phyloP scores from a whole-genome alignment of 1,139 yeast species.

The Lodderomyces margitis region DNA sequence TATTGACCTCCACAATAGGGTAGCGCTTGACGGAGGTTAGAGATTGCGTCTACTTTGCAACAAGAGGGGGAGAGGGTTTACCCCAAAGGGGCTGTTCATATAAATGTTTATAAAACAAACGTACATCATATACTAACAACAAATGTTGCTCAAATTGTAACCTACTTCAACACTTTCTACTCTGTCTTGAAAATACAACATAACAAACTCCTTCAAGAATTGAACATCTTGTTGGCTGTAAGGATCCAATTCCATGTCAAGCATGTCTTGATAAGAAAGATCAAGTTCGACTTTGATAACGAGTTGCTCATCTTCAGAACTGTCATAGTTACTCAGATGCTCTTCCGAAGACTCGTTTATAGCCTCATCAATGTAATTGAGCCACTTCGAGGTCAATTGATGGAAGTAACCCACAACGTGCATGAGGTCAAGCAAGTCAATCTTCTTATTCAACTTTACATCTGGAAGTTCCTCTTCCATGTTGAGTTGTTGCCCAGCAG shows the following conservation, averaged over 20 bases:
- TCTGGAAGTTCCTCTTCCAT: background rate
- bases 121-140: constrained; percentile 21
- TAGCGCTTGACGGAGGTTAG: background rate
- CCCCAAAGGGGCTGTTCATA: too few species aligned
- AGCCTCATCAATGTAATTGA: constrained; percentile 37
- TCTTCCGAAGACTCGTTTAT: constrained; percentile 23
- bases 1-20: background rate
- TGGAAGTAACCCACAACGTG: constrained; percentile 57
- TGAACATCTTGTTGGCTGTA: constrained; percentile 55
- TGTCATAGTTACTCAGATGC: background rate
- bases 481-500: constrained; percentile 58
- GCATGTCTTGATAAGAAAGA: constrained; percentile 54
- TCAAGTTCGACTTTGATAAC: constrained; percentile 28
- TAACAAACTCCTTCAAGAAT: constrained; percentile 53
- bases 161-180: constrained; percentile 36
- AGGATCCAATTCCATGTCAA: constrained; percentile 77
- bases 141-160: constrained; percentile 29
- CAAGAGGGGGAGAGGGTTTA: background rate
- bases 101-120: too few species aligned
- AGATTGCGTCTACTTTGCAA: too few species aligned
- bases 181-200: constrained; percentile 49
- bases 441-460: constrained; percentile 2
- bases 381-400: constrained; percentile 47
- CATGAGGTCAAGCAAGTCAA: constrained; percentile 19
- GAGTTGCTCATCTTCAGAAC: constrained; percentile 9